Evolutionary conservation across 2,329 filamentous ascomycete species (phyloP).

Genomic region (Botrytis squamosa): DNA sequence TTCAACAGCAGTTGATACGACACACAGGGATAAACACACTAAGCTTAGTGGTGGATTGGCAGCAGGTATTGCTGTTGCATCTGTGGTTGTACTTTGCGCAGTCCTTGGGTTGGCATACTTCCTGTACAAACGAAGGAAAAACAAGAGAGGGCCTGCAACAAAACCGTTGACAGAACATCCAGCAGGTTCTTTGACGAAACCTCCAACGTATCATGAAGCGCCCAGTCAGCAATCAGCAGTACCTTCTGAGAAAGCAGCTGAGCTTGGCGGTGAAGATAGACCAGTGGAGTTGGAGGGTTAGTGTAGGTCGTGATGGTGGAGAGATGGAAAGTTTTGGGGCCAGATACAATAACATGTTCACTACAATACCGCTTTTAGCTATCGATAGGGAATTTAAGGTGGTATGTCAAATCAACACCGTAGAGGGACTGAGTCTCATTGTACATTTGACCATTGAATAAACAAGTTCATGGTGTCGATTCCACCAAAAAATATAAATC

Average conservation of each 20-base stretch:
- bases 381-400: neutral
- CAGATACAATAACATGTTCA: neutral
- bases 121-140: neutral
- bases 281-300: neutral
- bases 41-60: neutral
- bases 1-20: neutral
- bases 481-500: neutral
- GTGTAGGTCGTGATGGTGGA: neutral
- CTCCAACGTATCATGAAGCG: neutral
- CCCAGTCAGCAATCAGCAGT: neutral
- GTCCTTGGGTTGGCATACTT: neutral
- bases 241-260: neutral
- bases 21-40: neutral
- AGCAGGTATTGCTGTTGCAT: neutral
- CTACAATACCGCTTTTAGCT: neutral
- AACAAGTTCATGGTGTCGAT: neutral
- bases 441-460: neutral
- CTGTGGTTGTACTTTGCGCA: neutral
- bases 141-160: neutral
- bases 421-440: neutral
- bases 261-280: neutral
- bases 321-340: neutral
- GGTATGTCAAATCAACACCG: neutral
- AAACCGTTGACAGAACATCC: neutral
- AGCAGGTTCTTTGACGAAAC: neutral